Base-by-base conservation (phyloP, 176 grass and related monocot genomes). In the Olyra latifolia region DNA sequence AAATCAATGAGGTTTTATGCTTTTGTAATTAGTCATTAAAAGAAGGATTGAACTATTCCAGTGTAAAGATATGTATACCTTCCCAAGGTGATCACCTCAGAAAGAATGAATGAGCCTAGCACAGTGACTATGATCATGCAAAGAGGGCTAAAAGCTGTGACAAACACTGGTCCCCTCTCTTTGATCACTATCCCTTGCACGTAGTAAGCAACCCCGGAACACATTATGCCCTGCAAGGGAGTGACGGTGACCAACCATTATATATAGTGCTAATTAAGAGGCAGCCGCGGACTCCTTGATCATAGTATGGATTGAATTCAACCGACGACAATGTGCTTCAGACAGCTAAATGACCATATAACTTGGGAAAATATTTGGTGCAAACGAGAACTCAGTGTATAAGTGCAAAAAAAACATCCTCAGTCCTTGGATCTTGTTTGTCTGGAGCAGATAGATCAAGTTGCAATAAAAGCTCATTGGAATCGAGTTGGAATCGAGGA, bases 161-260 rank as follows among this genome's bases (percentile, higher is more conserved):
- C 84, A 71, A 94, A 94, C 28, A 94, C 89, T 14, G 92, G 92
- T 0, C 89, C 92, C 76, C 82, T 89, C 38, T 91, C 87, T 43
- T 89, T 84, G 46, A 86, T 89, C 55, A 94, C 92, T 70, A 84
- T 83, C 22, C 89, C 89, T 87, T 94, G 92, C 56, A 94, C 56
- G 55, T 85, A 94, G 41, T 80, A 91, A 45, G 89, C 81, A 25
- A 94, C 67, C 7, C 92, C 92, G 2, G 92, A 89, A 76, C 89
- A 86, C 63, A 94, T 81, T 58, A 94, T 62, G 2, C 85, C 92
- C 92, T 94, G 70, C 49, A 82, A 35, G 24, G 50, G 16, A 66
- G 50, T 3, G 7, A n/a, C n/a, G n/a, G n/a, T n/a, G n/a, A 70
- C 16, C 41, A n/a, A 59, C 19, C 11, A 44, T 66, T n/a, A 44